Percentiles rank a stretch among this genome's conserved stretches.
Conservation (phyloP, 371 early-diverging fungal species). For the Lichtheimia ornata region DNA sequence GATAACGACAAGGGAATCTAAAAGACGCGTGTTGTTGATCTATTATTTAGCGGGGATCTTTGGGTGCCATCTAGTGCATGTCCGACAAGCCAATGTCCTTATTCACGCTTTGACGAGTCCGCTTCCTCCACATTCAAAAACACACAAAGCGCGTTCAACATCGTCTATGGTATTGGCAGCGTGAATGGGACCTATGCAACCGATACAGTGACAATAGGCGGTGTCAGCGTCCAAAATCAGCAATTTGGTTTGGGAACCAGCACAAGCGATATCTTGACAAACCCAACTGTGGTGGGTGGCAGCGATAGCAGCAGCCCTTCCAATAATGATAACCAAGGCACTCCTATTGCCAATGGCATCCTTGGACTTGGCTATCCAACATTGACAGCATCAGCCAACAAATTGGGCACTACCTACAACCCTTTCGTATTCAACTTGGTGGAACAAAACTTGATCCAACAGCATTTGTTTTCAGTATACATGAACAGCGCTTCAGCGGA, state of each 20-base stretch:
- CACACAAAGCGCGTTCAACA: conserved; percentile 16
- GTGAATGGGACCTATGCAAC: conserved; percentile 45
- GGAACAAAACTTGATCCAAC: conserved; percentile 29
- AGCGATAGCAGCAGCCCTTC: conserved; percentile 13
- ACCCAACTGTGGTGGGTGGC: conserved; percentile 24
- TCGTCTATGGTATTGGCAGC: conserved; percentile 44
- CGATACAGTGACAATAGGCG: conserved; percentile 40
- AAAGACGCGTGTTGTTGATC: not conserved
- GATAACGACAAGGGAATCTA: not conserved
- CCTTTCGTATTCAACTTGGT: conserved; percentile 46
- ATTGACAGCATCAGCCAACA: conserved; percentile 30
- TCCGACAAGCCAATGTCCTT: conserved; percentile 39
- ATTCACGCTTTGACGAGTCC: conserved; percentile 24
- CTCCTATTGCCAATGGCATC: conserved; percentile 41
- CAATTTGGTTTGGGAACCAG: conserved; percentile 43
- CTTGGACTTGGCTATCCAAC: conserved; percentile 45
- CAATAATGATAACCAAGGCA: not conserved
- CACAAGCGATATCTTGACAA: conserved; percentile 34
- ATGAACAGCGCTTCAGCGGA: conserved; percentile 24
- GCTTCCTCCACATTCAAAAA: conserved; percentile 33
- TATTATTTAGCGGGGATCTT: conserved; percentile 39
- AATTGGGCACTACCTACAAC: conserved; percentile 23
- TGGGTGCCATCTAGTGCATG: conserved; percentile 46
- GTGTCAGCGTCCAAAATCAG: conserved; percentile 31
- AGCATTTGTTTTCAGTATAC: conserved; percentile 43